Evolutionary conservation across 192 early-diverging fungal species (phyloP), one percentile per base, ranked within the genome.

Genomic region (Dissophora ornata): DNA sequence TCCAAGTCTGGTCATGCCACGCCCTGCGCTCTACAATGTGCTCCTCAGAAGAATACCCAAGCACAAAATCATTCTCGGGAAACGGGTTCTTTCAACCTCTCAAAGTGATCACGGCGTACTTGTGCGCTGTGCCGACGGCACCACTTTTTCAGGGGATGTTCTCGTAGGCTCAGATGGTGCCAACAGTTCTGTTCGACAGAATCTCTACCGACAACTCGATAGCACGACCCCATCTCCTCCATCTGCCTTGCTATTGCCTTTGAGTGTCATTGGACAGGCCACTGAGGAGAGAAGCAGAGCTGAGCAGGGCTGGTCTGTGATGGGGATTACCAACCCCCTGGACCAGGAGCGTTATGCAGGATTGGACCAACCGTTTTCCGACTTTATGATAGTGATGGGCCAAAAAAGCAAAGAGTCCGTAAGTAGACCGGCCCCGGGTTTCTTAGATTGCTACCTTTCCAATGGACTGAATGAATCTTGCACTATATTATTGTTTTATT

Each of bases 91-190:
- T n/a, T 49, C 44, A 6, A 32, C 15, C 44, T 32, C 29, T 4
- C 58, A 60, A 22, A 60, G 45, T n/a, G 26, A 60, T 10, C 26
- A 60, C 42, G 45, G 58, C 4, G 58, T 60, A 25, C 18, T 48
- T 15, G 44, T 48, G 7, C 42, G 44, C 3, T 60, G 58, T 38
- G 29, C 58, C 15, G 58, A 60, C 45, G 34, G 34, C 44, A 32
- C 44, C 5, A 48, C 58, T 6, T 60, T 47, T 32, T 48, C 29
- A 16, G 58, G 58, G 0, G 30, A 60, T 47, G n/a, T 60, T 32
- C 58, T 60, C 45, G 44, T 60, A 24, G 58, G 58, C 28, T 42
- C 58, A 4, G 58, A 60, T 48, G 58, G 58, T 9, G 45, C 58
- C 4, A 30, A 60, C 32, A 48, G 44, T 48, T 42, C 44, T 13